These are phyloP conservation scores for Eucalyptus sp. DNA, from an alignment of 345 rosid genomes.

Conservation along the genomic window DNA sequence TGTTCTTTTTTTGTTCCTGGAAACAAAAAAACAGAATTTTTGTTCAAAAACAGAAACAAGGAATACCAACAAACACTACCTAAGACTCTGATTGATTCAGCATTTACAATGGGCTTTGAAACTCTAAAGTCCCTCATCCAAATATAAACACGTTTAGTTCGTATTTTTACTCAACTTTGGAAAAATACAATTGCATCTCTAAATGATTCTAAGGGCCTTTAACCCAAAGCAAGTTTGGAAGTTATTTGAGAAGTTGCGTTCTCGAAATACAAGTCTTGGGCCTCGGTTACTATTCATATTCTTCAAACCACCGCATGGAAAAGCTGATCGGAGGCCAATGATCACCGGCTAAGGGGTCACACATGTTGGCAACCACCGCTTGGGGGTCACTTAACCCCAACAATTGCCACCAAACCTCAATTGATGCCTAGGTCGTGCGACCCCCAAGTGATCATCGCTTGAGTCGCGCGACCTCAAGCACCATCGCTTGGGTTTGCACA, in stretches of 20 bases:
- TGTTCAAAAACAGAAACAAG: too few species aligned
- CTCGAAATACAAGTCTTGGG: too few species aligned
- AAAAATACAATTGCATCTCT: accelerated
- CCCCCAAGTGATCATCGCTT: accelerated
- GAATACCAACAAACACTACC: too few species aligned
- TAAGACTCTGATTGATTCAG: accelerated
- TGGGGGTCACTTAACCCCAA: too few species aligned
- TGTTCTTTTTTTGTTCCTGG: too few species aligned
- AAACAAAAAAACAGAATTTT: too few species aligned
- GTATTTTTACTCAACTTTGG: accelerated
- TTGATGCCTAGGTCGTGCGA: accelerated
- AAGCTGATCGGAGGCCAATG: accelerated
- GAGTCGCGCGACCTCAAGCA: accelerated
- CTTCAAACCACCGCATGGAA: accelerated
- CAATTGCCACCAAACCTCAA: accelerated
- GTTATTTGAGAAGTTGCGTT: too few species aligned
- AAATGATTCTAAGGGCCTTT: accelerated
- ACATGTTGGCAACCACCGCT: accelerated
- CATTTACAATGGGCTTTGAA: accelerated
- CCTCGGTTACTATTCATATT: too few species aligned
- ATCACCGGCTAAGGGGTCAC: accelerated
- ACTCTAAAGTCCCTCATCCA: accelerated
- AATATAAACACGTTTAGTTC: accelerated
- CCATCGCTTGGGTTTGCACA: too few species aligned
- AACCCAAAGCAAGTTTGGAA: accelerated